Base-by-base conservation (phyloP, 768 basidiomycete genomes). In the Butyriboletus loyo region DNA sequence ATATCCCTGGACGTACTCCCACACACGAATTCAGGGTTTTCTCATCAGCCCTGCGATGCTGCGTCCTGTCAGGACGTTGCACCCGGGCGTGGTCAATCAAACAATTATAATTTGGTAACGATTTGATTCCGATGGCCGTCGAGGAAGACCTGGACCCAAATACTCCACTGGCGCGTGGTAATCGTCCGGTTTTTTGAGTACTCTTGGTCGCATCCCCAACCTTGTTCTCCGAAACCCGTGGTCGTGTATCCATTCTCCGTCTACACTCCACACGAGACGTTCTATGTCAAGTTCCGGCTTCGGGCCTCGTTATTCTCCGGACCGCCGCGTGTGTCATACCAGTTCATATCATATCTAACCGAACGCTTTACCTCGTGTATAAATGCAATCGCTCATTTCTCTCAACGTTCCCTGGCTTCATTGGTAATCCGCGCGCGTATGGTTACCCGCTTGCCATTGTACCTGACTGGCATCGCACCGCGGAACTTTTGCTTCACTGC, bases 301-400 rank as follows among this genome's bases (percentile, higher is more conserved):
- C 64, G 64, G 65, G 53, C n/a, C 66, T 56, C 49, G 49, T 52
- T 53, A 39, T 47, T 34, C 34, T 49, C 65, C 58, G 63, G 55
- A 43, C 28, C 7, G 39, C 47, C 52, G 46, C 58, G 32, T 62
- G 57, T 55, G 24, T 43, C 22, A 15, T 34, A 11, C 47, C 8
- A 28, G 17, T 21, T 32, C 32, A 7, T 54, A 57, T 66, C 65
- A 54, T 66, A 67, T 67, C 66, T 68, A 67, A n/a, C 50, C 66
- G 66, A 55, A 21, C 36, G 27, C 47, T 52, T 53, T 37, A 35
- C 53, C 49, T 51, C 47, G 19, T 50, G 53, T 39, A 25, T 21
- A 37, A 38, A 55, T 15, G n/a, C 50, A 30, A 52, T 56, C 27
- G 36, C 49, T 50, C 55, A 58, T 62, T 47, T 44, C 38, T 45